Evolutionary conservation across 176 grass and related monocot species (phyloP), one percentile per base, ranked within the genome.

Genomic region (Hsuehochloa calcarea): DNA sequence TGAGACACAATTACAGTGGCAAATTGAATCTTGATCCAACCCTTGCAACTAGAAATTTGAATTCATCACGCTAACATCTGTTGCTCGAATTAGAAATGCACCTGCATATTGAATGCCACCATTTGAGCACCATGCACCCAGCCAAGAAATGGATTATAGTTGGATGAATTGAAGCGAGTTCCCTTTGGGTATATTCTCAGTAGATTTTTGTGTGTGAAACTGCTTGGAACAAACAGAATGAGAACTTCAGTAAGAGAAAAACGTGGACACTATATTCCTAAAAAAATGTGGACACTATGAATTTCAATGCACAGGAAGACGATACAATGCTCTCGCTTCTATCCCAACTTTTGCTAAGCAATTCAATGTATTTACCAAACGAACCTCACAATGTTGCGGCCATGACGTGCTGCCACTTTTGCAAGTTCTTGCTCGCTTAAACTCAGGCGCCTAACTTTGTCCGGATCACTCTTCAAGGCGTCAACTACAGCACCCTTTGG

Each of bases 41-140:
- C 26, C 52, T 26, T 19, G 11, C 12, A 60, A 38, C 20, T 49
- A 10, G 38, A 76, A 37, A 78, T 25, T 23, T 12, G 26, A 49
- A 44, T 43, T 40, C 63, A 63, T 81, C 26, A 25, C 35, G 49
- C 50, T 44, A 50, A 1, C 55, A 80, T 76, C 1, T 50, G 43
- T 44, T 75, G 23, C 44, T 65, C 68, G 78, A 64, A 82, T 27
- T 71, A 75, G 5, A 82, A 59, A 61, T 64, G 43, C 72, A 98
- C 95, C 96, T 95, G 96, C 96, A 98, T 95, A 88, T 98, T 98
- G 80, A 98, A 95, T 61, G 96, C 96, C 82, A 98, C 96, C 96
- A 98, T 98, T 79, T 98, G 96, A 87, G 96, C 96, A 80, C 96
- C 96, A 87, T 98, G 96, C 52, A 98, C 89, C 96, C 96, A 98